phyloP scores from a whole-genome alignment of 495 filamentous ascomycete species.

The Aspergillus bridgeri region DNA sequence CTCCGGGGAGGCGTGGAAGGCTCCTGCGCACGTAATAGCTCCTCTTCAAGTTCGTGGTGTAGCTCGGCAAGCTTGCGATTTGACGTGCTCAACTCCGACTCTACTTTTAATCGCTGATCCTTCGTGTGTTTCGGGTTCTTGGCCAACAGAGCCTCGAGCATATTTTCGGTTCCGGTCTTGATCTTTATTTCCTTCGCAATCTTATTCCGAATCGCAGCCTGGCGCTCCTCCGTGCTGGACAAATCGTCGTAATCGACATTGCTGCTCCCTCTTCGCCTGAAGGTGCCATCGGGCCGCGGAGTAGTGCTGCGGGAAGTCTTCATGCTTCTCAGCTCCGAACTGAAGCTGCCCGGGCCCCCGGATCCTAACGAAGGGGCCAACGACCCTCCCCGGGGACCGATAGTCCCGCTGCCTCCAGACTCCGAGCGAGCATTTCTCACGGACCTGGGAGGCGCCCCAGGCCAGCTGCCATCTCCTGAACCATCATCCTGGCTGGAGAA shows the following conservation, averaged over 20 bases:
- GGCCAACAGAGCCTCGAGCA: conserved; percentile 87
- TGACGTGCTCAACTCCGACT: conserved; percentile 86
- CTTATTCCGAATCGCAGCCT: conserved; percentile 70
- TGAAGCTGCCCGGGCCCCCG: conserved; percentile 86
- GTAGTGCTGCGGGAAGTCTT: conserved; percentile 62
- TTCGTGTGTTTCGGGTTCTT: conserved; percentile 96
- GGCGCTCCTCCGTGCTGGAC: conserved; percentile 65
- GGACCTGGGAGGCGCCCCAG: conserved; percentile 39
- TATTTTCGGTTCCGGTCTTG: conserved; percentile 94
- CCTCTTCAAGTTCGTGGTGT: conserved; percentile 74
- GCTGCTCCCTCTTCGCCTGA: conserved; percentile 53
- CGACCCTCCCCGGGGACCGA: conserved; percentile 57
- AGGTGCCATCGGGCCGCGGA: conserved; percentile 61
- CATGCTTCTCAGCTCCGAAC: conserved; percentile 79
- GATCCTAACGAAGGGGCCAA: conserved; percentile 59
- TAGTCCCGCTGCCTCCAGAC: conserved; percentile 58
- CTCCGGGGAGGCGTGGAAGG: conserved; percentile 66
- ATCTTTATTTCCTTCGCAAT: conserved; percentile 96
- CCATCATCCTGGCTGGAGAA: conserved; percentile 54
- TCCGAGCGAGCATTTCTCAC: conserved; percentile 50
- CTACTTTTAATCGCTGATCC: conserved; percentile 81
- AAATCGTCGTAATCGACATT: conserved; percentile 60
- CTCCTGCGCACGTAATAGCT: conserved; percentile 55
- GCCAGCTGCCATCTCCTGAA: conserved; percentile 45
- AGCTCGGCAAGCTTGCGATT: conserved; percentile 85